A percentile compares a stretch with the other conserved stretches of the same genome.
Conservation (phyloP, 495 filamentous ascomycete species). For the Penicillium goetzii region DNA sequence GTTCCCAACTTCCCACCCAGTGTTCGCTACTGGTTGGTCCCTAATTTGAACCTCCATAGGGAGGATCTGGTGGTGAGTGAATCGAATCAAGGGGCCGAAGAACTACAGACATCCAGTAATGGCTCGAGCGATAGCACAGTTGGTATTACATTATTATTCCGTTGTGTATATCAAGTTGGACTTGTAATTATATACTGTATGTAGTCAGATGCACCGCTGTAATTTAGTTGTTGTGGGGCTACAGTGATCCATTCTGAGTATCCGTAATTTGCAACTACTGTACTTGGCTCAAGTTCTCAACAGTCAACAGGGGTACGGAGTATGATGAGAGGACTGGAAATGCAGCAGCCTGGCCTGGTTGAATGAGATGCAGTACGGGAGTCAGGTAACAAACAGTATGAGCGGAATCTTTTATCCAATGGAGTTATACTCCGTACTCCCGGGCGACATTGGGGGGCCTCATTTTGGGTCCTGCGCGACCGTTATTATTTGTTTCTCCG, state of each 20-base stretch:
- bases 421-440: neutral
- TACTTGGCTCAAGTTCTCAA: too few relatives aligned
- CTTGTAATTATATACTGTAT: too few relatives aligned
- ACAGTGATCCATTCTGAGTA: neutral
- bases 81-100: neutral
- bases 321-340: neutral
- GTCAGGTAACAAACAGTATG: neutral
- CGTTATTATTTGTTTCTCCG: too few relatives aligned
- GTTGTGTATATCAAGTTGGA: too few relatives aligned
- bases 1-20: too few relatives aligned
- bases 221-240: neutral
- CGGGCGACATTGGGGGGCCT: neutral
- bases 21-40: too few relatives aligned
- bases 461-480: too few relatives aligned
- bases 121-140: neutral
- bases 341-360: neutral
- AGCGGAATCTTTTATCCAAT: neutral
- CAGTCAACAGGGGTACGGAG: neutral
- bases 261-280: neutral
- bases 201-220: neutral
- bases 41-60: too few relatives aligned
- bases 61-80: neutral
- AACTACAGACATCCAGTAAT: neutral
- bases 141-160: too few relatives aligned
- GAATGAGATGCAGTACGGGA: neutral